Conservation (phyloP, 371 early-diverging fungal genomes). For the Mucor indicus region DNA sequence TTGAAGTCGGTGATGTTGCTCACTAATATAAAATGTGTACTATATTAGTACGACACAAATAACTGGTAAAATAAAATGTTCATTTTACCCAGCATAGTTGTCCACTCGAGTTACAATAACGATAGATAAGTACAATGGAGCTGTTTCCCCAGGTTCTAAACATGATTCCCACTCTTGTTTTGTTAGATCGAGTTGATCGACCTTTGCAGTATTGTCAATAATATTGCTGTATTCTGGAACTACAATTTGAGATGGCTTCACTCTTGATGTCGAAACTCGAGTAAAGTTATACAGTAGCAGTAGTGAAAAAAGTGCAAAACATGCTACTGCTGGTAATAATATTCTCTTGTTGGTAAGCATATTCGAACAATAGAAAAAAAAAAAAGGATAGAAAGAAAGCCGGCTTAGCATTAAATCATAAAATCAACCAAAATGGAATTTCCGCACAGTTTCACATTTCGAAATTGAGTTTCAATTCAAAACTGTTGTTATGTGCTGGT, state of each 20-base stretch:
- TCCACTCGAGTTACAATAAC: constrained; percentile 49
- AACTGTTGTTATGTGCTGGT: too few relatives aligned
- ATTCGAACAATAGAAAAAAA: too few relatives aligned
- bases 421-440: too few relatives aligned
- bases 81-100: constrained; percentile 43
- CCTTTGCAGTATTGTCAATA: constrained; percentile 9
- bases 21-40: constrained; percentile 9
- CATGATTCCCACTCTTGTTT: constrained; percentile 30
- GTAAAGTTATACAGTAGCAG: neutral
- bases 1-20: constrained; percentile 44
- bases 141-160: constrained; percentile 22
- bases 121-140: constrained; percentile 34
- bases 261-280: neutral
- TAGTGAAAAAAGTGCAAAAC: neutral
- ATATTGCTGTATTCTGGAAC: neutral
- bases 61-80: too few relatives aligned
- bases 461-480: too few relatives aligned
- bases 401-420: too few relatives aligned
- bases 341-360: too few relatives aligned
- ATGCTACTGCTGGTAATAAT: too few relatives aligned
- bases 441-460: too few relatives aligned
- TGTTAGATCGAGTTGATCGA: constrained; percentile 3
- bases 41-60: neutral
- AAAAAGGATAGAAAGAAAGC: neutral
- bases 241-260: neutral